phyloP scores from a whole-genome alignment of 805 yeast genomes.

The Pichia paraexigua region DNA sequence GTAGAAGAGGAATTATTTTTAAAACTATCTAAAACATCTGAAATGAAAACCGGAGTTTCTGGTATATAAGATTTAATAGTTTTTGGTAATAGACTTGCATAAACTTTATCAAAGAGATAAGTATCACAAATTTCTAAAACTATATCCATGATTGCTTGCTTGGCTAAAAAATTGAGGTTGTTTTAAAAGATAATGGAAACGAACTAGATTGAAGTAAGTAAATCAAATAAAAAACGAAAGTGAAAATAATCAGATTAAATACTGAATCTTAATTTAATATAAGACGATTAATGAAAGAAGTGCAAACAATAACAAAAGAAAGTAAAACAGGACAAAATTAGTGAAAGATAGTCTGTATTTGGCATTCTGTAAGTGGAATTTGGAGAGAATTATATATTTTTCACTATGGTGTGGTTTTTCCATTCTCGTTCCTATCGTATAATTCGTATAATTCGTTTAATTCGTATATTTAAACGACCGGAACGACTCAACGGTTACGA shows the following conservation, averaged over 20 bases:
- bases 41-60: conserved; percentile 20
- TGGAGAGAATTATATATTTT: background rate
- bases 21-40: conserved; percentile 16
- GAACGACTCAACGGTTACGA: too few relatives aligned
- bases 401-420: background rate
- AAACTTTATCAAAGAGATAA: conserved; percentile 62
- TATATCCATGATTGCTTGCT: conserved; percentile 63
- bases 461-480: background rate
- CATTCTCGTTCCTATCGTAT: background rate
- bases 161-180: background rate
- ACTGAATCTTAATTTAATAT: background rate
- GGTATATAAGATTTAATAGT: conserved; percentile 33
- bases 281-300: background rate
- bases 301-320: background rate
- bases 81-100: conserved; percentile 62
- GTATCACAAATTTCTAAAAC: conserved; percentile 77
- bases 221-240: background rate
- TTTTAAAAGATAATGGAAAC: background rate
- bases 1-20: conserved; percentile 20
- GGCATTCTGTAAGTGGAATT: background rate
- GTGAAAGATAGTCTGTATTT: background rate
- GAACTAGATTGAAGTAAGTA: background rate
- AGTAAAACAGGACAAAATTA: background rate
- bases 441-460: background rate
- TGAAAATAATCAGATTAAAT: background rate